Evolutionary conservation across 2,329 filamentous ascomycete species (phyloP), one percentile per base, ranked within the genome.

Genomic region (Aspergillus brasiliensis): DNA sequence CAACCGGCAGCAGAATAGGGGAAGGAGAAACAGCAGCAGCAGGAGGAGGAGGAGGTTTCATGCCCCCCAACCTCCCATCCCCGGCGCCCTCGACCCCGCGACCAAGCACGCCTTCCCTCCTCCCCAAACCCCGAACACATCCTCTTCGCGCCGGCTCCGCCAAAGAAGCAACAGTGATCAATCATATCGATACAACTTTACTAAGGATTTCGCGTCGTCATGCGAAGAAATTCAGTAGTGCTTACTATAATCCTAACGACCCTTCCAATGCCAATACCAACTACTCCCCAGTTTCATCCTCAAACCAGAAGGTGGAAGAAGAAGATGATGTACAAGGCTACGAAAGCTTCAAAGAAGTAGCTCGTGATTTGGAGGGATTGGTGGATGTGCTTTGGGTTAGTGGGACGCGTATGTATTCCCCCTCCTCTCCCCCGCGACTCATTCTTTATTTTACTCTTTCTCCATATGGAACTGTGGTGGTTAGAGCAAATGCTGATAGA

Each of bases 331-430:
- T 78, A 4, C 73, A 76, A 34, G 85, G 84, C 1, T 89, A 88
- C 64, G 78, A 80, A 56, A 85, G 77, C 54, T 90, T 94, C 73
- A 81, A 80, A 52, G 88, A 93, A 69, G 84, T 92, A 4, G 91
- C 86, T 56, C 84, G 80, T 58, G 92, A 97, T 69, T 75, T 96
- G 0, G 90, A 93, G 58, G 82, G 83, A 5, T 73, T 97, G 11
- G 78, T 96, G 15, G 89, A 96, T 73, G 84, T 96, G 7, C 77
- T 97, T 5, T 98, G 94, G 94, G 84, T 91, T 21, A 91, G 88
- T 28, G 91, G 90, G 8, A 97, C 93, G 21, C 92, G 92, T 92
- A 81, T 73, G 91, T 82, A 28, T 52, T 15, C 11, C n/a, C 25
- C 19, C 51, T 46, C 13, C 34, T 21, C 31, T 44, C 23, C 11